These are phyloP conservation scores for Acanthamoeba sp. DNA, from an alignment of 208 protist species.

Conservation along the genomic window DNA sequence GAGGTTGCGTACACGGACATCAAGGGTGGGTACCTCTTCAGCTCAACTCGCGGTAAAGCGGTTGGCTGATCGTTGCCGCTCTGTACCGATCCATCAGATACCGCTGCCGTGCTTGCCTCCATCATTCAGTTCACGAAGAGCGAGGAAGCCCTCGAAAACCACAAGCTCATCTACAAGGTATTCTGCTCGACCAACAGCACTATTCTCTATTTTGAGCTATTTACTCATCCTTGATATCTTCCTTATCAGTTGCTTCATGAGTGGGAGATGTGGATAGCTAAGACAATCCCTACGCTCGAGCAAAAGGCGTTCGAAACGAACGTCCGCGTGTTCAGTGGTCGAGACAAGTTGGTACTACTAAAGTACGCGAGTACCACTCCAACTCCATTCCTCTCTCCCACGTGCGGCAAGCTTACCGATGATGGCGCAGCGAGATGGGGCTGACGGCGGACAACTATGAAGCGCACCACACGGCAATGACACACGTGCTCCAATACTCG, in stretches of 20 bases:
- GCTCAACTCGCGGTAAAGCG: too few relatives aligned
- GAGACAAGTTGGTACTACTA: conserved; percentile 23
- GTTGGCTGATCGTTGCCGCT: neutral
- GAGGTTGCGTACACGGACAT: conserved; percentile 53
- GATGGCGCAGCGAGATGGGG: conserved; percentile 16
- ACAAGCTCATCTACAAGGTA: neutral
- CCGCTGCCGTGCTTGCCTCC: neutral
- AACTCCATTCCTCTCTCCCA: neutral
- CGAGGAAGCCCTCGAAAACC: neutral
- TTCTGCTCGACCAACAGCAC: too few relatives aligned
- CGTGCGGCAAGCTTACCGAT: too few relatives aligned
- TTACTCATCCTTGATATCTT: neutral
- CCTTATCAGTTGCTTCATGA: neutral
- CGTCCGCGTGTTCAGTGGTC: conserved; percentile 19
- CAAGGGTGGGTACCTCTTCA: conserved; percentile 31
- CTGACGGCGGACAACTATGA: conserved; percentile 42
- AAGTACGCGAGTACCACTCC: too few relatives aligned
- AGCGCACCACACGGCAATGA: neutral
- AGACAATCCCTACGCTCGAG: neutral
- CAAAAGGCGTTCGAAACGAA: conserved; percentile 52
- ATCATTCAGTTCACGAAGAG: neutral
- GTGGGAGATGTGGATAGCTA: conserved; percentile 36
- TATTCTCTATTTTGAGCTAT: too few relatives aligned
- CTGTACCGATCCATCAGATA: neutral
- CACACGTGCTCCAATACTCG: conserved; percentile 2